These are phyloP conservation scores for Pleomassaria siparia DNA, from an alignment of 2,329 filamentous ascomycete genomes.

Conservation along the genomic window DNA sequence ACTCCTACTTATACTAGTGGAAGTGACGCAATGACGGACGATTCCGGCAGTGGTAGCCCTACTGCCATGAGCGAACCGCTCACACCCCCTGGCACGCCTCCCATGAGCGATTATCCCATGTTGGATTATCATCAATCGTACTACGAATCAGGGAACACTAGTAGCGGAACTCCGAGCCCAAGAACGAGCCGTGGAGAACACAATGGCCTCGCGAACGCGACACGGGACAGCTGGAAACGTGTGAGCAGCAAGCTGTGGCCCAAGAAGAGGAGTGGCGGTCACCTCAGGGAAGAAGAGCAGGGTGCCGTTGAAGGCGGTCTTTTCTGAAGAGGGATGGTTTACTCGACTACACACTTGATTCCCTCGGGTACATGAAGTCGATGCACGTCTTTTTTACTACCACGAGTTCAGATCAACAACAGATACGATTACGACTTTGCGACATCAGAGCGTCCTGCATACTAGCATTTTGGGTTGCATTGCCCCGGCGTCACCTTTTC, in stretches of 20 bases:
- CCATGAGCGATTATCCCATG: slow-evolving; percentile 58
- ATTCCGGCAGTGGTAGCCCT: slow-evolving; percentile 58
- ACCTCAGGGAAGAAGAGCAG: slow-evolving; percentile 39
- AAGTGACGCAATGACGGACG: slow-evolving; percentile 58
- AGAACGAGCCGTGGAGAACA: slow-evolving; percentile 41
- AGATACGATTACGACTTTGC: slow-evolving; percentile 36
- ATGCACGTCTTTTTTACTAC: slow-evolving; percentile 3
- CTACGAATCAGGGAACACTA: slow-evolving; percentile 32
- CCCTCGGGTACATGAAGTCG: neutral
- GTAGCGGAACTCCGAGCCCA: slow-evolving; percentile 41
- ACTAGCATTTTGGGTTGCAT: slow-evolving; percentile 39
- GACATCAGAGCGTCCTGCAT: slow-evolving; percentile 31
- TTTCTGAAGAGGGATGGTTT: slow-evolving; percentile 20
- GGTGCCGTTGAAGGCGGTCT: slow-evolving; percentile 40
- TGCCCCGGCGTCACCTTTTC: slow-evolving; percentile 29
- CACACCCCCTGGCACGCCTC: slow-evolving; percentile 77
- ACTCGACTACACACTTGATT: neutral
- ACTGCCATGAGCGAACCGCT: slow-evolving; percentile 62
- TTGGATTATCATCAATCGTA: slow-evolving; percentile 39
- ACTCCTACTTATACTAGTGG: slow-evolving; percentile 45
- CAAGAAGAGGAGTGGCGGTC: slow-evolving; percentile 41
- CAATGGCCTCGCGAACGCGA: slow-evolving; percentile 38
- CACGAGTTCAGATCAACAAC: neutral
- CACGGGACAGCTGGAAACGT: slow-evolving; percentile 44
- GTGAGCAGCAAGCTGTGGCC: slow-evolving; percentile 46